Base-by-base conservation (phyloP, 306 rosid species). In the Quercus rubra region DNA sequence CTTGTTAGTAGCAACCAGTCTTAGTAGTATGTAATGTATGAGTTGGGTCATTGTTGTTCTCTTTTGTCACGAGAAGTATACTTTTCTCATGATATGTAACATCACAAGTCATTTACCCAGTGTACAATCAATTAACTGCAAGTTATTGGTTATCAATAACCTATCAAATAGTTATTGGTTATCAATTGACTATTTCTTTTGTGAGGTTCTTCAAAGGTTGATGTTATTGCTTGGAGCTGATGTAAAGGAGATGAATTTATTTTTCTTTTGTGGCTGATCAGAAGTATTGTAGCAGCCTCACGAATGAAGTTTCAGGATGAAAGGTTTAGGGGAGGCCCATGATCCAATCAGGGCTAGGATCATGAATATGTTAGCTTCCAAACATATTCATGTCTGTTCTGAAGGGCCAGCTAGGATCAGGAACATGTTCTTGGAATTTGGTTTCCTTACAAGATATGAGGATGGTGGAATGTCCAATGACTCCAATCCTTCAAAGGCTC, bases 191-290 rank as follows among this genome's bases (percentile, higher is more conserved):
- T 61, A 62, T 76, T 69, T 18, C 51, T 12, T 20, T 11, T 54
- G 51, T 25, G 77, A 51, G 71, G 54, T 83, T 58, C 51, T 83
- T 49, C 63, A 56, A 74, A 75, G 82, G 79, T 59, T 71, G 20
- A 20, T 74, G 28, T 77, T 62, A 12, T 77, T 73, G 61, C 51
- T 79, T 69, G 77, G 73, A 59, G 55, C 72, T 54, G 49, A 13
- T 14, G 5, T 31, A 62, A 51, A 41, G 18, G 17, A 59, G 11
- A 27, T 20, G 3, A 63, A 17, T 46, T 54, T 64, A 17, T 43
- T 15, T 25, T 46, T 6, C 23, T 59, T 69, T 15, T 67, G 19
- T 57, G 64, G 33, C 55, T 58, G 41, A 52, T n/a, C 41, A 41
- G 23, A 63, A 52, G 85, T 59, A 62, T 41, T 57, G 55, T 41